These are phyloP conservation scores for Cavenderia fasciculata DNA, from an alignment of 78 protist genomes.

Conservation along the genomic window DNA sequence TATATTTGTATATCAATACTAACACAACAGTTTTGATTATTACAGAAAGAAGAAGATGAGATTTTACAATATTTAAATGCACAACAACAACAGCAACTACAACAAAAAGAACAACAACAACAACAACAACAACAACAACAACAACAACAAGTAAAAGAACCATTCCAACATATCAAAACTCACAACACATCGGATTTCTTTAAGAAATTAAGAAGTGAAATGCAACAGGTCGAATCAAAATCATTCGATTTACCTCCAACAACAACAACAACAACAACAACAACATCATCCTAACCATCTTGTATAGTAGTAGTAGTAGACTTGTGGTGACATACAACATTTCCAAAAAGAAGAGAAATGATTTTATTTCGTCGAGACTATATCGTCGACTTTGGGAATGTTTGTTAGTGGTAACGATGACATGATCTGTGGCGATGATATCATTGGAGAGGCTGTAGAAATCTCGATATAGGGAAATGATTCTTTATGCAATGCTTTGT, in stretches of 20 bases:
- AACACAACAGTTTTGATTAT: not conserved
- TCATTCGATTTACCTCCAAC: not conserved
- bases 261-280: not conserved
- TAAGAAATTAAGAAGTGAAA: conserved; percentile 40
- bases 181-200: conserved; percentile 68
- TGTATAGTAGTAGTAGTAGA: too few species aligned
- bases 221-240: not conserved
- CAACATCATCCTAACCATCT: not conserved
- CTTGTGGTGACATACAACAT: too few species aligned
- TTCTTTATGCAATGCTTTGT: not conserved
- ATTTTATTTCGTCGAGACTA: too few species aligned
- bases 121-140: too few species aligned
- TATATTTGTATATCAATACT: not conserved
- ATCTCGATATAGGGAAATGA: not conserved
- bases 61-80: conserved; percentile 50
- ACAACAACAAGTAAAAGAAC: too few species aligned
- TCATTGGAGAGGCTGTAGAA: not conserved
- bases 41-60: conserved; percentile 69
- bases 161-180: conserved; percentile 44
- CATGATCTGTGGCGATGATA: too few species aligned
- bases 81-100: not conserved
- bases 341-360: too few species aligned
- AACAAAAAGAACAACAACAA: too few species aligned
- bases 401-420: too few species aligned
- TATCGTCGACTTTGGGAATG: too few species aligned